Conservation (phyloP, 2,329 filamentous ascomycete species). For the Myriosclerotinia duriaeana region DNA sequence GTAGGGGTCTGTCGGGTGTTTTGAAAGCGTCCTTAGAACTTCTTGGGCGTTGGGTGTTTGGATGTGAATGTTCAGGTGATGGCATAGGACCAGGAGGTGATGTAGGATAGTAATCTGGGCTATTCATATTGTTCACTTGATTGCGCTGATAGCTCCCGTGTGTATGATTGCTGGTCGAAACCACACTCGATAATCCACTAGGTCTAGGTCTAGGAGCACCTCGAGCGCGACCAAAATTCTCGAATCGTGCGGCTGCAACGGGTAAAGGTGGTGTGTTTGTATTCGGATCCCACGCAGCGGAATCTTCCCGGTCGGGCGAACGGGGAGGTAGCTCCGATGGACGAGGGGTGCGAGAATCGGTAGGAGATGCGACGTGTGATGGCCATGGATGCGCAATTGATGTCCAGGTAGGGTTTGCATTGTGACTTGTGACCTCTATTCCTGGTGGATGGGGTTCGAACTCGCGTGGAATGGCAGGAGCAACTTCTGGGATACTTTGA, state of each 20-base stretch:
- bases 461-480: not conserved
- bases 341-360: no score
- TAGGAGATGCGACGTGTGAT: no score
- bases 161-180: not conserved
- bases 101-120: no score
- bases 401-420: not conserved
- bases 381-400: not conserved
- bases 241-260: not conserved
- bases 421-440: not conserved
- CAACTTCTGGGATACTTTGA: not conserved
- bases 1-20: not conserved
- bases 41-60: fast-evolving
- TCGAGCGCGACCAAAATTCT: not conserved
- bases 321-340: not conserved
- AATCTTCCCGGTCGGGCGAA: no score
- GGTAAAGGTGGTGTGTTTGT: not conserved
- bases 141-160: not conserved
- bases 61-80: fast-evolving
- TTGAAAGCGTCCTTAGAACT: not conserved
- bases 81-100: not conserved
- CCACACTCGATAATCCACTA: not conserved
- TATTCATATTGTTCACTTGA: not conserved
- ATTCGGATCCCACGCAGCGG: not conserved
- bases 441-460: not conserved
- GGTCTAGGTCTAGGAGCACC: no score